Conservation (phyloP, 2,329 filamentous ascomycete genomes). For the Penicillium rolfsii region DNA sequence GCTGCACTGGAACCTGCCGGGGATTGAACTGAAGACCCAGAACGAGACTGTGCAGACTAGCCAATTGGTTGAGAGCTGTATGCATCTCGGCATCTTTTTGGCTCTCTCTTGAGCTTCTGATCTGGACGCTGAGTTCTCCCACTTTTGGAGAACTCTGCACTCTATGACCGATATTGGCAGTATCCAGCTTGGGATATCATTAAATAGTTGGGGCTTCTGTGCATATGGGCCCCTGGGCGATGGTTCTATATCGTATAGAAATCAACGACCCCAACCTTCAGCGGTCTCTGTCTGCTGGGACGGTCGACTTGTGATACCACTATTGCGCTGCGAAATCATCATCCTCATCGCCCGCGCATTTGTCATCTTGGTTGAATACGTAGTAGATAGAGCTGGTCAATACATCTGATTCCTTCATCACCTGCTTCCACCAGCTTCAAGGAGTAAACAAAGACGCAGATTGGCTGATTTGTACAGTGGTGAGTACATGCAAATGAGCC, state of each 20-base stretch:
- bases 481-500: too few species aligned
- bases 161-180: neutral
- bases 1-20: neutral
- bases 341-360: too few species aligned
- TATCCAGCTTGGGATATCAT: neutral
- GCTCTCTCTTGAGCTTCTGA: neutral
- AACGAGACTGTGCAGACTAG: neutral
- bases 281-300: too few species aligned
- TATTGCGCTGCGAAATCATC: too few species aligned
- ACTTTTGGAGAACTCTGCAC: neutral
- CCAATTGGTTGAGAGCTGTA: neutral
- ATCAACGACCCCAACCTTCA: too few species aligned
- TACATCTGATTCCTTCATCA: too few species aligned
- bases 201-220: neutral
- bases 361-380: too few species aligned
- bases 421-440: too few species aligned
- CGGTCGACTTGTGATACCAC: too few species aligned
- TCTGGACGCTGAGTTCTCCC: neutral
- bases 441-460: too few species aligned
- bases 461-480: too few species aligned
- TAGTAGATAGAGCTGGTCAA: too few species aligned
- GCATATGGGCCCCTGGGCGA: neutral
- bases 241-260: neutral
- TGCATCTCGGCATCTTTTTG: neutral
- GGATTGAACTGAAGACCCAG: neutral